Evolutionary conservation across 345 rosid genomes (phyloP), one percentile per base, ranked within the genome.

Genomic region (Bruguiera parviflora): DNA sequence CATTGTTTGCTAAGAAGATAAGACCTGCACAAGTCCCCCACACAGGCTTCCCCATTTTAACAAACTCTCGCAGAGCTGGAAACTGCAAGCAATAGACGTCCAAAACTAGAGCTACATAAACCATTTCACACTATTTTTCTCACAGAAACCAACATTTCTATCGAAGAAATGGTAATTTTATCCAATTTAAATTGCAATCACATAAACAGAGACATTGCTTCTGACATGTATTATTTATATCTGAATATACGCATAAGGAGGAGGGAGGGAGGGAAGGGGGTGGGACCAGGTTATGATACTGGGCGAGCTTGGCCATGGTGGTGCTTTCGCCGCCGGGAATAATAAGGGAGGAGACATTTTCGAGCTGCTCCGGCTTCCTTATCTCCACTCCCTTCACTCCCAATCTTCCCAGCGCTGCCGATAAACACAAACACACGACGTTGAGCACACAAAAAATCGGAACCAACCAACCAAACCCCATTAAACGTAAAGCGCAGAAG

Each of bases 21-120:
- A 95, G 98, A 75, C 98, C 98, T 0, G 99, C 99, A 51, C 97
- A 95, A 59, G 97, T 92, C 35, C 99, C 96, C 99, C 97, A 95
- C 53, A 95, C 97, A 58, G 97, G 96, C 75, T 90, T 95, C 46
- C 97, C 97, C 72, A 69, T 78, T 82, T 87, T 80, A 58, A 92
- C 99, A 81, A 92, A 92, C 68, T 85, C 92, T 8, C 91, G 93
- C 83, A 95, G 66, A 58, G 96, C 96, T 33, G 97, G 99, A 46
- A 95, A 95, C 99, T 95, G 82, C 68, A 58, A 72, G 33, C n/a
- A 6, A 60, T 52, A 57, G 37, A 21, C 37, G 35, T 16, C 46
- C 32, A 58, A 47, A 5, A 31, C 60, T 43, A 43, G 13, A 43
- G 49, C 49, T 13, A 43, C 13, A 43, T 43, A 43, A 43, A 43